Evolutionary conservation across 176 grass and related monocot species (phyloP).

Genomic region (Avena insularis): DNA sequence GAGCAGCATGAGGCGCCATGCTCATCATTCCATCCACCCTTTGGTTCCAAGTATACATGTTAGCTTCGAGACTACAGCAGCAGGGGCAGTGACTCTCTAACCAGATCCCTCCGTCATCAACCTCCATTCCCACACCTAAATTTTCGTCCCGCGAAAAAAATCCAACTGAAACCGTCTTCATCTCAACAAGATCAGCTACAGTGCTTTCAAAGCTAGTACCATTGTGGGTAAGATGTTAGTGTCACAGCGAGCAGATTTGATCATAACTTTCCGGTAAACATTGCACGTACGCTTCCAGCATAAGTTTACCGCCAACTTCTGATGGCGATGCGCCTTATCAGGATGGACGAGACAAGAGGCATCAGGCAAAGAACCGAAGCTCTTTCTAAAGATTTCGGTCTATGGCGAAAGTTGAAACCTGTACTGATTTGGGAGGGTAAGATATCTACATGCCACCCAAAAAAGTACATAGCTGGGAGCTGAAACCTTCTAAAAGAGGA

Average conservation of each 20-base stretch:
- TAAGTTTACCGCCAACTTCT: conserved; percentile 53
- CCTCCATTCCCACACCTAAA: background rate
- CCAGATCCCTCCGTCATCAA: conserved; percentile 1
- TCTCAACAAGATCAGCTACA: conserved; percentile 16
- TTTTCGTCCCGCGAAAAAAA: background rate
- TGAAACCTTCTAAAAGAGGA: conserved; percentile 36
- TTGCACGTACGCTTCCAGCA: conserved; percentile 24
- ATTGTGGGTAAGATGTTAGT: conserved; percentile 40
- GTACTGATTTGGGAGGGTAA: conserved; percentile 30
- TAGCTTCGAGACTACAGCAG: conserved; percentile 8
- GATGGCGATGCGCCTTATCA: conserved; percentile 34
- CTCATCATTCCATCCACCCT: conserved; percentile 47
- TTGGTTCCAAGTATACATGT: conserved; percentile 39
- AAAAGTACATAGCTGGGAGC: conserved; percentile 35
- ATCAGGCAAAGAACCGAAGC: conserved; percentile 38
- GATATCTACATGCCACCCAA: conserved; percentile 42
- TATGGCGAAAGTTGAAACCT: conserved; percentile 40
- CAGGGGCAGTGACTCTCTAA: conserved; percentile 37
- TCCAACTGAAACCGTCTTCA: background rate
- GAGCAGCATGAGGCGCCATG: background rate
- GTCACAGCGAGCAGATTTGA: conserved; percentile 29
- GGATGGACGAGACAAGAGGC: conserved; percentile 34
- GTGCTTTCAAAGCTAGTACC: conserved; percentile 17
- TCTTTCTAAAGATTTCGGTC: conserved; percentile 34
- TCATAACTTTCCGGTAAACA: conserved; percentile 25